Evolutionary conservation across 2,329 filamentous ascomycete species (phyloP), one percentile per base, ranked within the genome.

Genomic region (Phoma sp.): DNA sequence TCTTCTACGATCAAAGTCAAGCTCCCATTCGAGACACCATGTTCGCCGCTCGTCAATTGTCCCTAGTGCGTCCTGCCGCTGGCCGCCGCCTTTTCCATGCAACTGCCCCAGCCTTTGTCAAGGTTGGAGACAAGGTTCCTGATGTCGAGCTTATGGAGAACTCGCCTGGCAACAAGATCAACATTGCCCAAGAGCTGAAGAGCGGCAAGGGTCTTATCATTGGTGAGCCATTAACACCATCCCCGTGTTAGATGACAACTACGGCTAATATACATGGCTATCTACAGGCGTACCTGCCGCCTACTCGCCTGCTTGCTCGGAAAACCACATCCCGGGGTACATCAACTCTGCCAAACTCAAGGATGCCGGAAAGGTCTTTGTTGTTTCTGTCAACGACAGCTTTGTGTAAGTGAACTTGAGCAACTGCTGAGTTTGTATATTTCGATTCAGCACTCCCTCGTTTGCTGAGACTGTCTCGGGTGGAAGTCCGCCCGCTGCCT

Each of bases 101-200:
- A 59, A 85, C 87, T 32, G 76, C 83, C 41, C 81, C 81, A 42
- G 80, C 80, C 38, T 79, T 85, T 62, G 89, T 98, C 72, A 84
- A 89, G 67, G 86, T 86, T 56, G 93, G 93, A 69, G 92, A 97
- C 75, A 78, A 82, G 63, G 81, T 98, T 50, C 95, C 93, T 39
- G 79, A 86, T 75, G 78, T 93, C 53, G 86, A 92, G 61, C 86
- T 90, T 44, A 83, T 96, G 65, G 88, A 98, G 79, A 83, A 85
- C 77, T 92, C 89, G n/a, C 93, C 93, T 0, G 91, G 90, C 57
- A 96, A 92, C 83, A 95, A 93, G 78, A 86, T 98, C 75, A 93
- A 91, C 77, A 83, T 98, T 55, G 86, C 89, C 65, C 83, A 89
- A 60, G 91, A 96, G 79, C 83, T 96, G 59, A 56, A 52, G 43